A percentile compares a stretch with the other conserved stretches of the same genome.
These are phyloP conservation scores for Glaciozyma martinii DNA, from an alignment of 768 basidiomycete genomes.

Conservation along the genomic window DNA sequence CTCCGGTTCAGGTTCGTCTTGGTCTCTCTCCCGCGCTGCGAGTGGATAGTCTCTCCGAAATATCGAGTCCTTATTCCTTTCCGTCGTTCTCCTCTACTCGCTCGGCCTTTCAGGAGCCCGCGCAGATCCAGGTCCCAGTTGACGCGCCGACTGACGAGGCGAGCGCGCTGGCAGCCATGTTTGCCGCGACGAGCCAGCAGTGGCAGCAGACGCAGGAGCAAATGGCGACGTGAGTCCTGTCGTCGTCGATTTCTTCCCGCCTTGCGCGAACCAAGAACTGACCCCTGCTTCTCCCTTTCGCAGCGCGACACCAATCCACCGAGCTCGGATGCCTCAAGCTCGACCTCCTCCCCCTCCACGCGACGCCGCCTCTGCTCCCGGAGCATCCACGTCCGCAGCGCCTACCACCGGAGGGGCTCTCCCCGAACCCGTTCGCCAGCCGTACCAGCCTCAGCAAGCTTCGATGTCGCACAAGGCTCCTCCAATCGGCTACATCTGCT, in stretches of 20 bases:
- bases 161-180: conserved; percentile 96
- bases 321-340: too few species aligned
- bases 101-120: neutral
- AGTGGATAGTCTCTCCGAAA: neutral
- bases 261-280: too few species aligned
- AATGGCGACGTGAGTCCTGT: conserved; percentile 86
- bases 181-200: conserved; percentile 82
- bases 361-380: too few species aligned
- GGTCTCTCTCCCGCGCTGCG: neutral
- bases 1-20: conserved; percentile 28
- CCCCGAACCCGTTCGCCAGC: conserved; percentile 18
- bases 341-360: too few species aligned
- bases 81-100: neutral
- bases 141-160: conserved; percentile 65
- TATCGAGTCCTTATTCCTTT: conserved; percentile 1
- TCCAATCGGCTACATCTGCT: conserved; percentile 94
- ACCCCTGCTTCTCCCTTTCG: too few species aligned
- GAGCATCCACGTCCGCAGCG: neutral
- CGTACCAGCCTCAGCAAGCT: conserved; percentile 44
- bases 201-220: conserved; percentile 99
- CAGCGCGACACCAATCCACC: too few species aligned
- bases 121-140: conserved; percentile 14
- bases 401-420: neutral
- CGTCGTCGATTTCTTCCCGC: too few species aligned
- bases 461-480: conserved; percentile 60